Evolutionary conservation across 139 green algal species (phyloP).

Genomic region (Haematococcus lacustris): DNA sequence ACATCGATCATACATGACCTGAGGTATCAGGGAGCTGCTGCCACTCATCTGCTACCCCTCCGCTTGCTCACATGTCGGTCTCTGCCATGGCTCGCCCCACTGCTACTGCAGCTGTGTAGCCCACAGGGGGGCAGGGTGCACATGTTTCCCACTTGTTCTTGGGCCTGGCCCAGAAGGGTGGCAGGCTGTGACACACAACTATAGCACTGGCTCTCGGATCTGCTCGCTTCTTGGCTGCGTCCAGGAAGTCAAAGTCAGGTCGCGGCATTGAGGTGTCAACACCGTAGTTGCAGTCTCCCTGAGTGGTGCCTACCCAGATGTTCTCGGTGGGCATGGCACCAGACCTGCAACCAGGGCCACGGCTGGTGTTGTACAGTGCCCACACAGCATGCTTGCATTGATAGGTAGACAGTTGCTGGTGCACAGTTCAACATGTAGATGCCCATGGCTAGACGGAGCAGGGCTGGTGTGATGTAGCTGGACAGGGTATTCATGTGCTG

Average conservation of each 20-base stretch:
- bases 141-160: slow-evolving; percentile 16
- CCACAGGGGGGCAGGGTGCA: slow-evolving; percentile 12
- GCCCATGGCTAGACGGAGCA: no score
- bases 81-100: slow-evolving; percentile 19
- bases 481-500: not conserved
- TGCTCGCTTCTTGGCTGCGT: slow-evolving; percentile 1
- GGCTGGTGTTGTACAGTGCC: no score
- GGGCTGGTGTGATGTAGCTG: no score
- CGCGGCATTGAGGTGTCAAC: slow-evolving; percentile 5
- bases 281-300: slow-evolving; percentile 6
- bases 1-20: no score
- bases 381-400: no score
- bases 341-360: no score
- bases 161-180: slow-evolving; percentile 16
- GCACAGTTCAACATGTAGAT: no score
- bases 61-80: slow-evolving; percentile 19
- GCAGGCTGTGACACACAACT: slow-evolving; percentile 18
- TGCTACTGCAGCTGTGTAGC: slow-evolving; percentile 11
- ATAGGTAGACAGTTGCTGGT: no score
- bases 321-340: not conserved
- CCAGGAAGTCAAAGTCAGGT: slow-evolving; percentile 1
- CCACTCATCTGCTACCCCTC: no score
- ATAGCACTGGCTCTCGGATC: slow-evolving; percentile 1
- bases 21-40: not conserved
- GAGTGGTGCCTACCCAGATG: slow-evolving; percentile 5